A percentile compares a stretch with the other conserved stretches of the same genome.
phyloP scores from a whole-genome alignment of 140 eudicot species.

The Bidens hawaiensis region DNA sequence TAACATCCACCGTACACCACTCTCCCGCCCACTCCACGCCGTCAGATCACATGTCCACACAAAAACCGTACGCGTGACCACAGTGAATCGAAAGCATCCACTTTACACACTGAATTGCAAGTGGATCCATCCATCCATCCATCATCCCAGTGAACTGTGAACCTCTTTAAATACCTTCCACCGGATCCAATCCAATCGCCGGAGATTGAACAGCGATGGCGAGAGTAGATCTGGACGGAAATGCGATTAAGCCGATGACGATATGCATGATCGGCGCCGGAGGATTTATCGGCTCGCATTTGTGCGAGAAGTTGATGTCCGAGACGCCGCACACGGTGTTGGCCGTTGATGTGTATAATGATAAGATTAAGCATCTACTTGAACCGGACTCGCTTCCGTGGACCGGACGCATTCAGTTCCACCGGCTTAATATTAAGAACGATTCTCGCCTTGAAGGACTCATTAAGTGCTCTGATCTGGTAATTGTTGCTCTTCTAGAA shows the following conservation, averaged over 20 bases:
- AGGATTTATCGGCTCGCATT: slow-evolving; percentile 95
- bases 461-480: slow-evolving; percentile 88
- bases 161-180: slow-evolving; percentile 22
- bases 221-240: slow-evolving; percentile 45
- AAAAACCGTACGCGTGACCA: no score
- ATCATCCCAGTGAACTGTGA: no score
- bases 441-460: slow-evolving; percentile 98
- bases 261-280: slow-evolving; percentile 98
- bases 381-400: slow-evolving; percentile 73
- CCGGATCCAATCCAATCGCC: no score
- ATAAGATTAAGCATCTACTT: slow-evolving; percentile 92
- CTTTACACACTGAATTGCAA: no score
- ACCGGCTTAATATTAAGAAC: slow-evolving; percentile 83
- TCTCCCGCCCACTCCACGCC: slow-evolving; percentile 1
- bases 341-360: slow-evolving; percentile 89
- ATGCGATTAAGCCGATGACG: slow-evolving; percentile 56
- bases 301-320: slow-evolving; percentile 80
- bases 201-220: no score
- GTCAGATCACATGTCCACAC: slow-evolving; percentile 6
- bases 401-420: slow-evolving; percentile 84
- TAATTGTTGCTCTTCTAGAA: slow-evolving; percentile 7
- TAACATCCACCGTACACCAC: background rate
- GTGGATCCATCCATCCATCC: no score
- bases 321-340: slow-evolving; percentile 80
- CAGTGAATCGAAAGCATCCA: no score